Conservation (phyloP, 768 basidiomycete species). For the Rhizopogon vulgaris region DNA sequence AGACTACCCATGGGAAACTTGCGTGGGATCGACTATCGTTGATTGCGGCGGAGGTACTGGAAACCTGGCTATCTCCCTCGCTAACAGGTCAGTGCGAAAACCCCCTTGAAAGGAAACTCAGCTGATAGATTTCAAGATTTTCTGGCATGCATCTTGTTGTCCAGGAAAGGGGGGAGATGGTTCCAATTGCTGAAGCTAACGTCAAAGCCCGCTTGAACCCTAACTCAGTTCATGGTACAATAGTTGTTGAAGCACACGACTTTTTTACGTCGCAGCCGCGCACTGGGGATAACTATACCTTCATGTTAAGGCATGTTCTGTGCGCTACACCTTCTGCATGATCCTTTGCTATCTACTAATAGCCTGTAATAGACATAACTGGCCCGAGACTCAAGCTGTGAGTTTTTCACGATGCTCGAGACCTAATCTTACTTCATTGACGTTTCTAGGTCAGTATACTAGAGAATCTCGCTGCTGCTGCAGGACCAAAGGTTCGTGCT, state of each 20-base stretch:
- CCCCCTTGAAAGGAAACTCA: neutral
- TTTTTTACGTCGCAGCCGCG: slow-evolving; percentile 33
- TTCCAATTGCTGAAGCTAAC: neutral
- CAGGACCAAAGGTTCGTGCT: slow-evolving; percentile 1
- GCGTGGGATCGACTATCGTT: slow-evolving; percentile 31
- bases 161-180: slow-evolving; percentile 29
- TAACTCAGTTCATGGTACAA: slow-evolving; percentile 24
- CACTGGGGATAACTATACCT: neutral
- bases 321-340: neutral
- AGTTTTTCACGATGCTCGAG: neutral
- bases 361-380: slow-evolving; percentile 6
- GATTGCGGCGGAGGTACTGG: slow-evolving; percentile 38
- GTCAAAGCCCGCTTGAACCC: slow-evolving; percentile 26
- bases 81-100: slow-evolving; percentile 21
- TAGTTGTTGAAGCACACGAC: slow-evolving; percentile 33
- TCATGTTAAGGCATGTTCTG: slow-evolving; percentile 2
- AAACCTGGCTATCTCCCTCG: slow-evolving; percentile 34
- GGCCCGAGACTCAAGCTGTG: slow-evolving; percentile 8
- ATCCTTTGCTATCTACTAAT: neutral
- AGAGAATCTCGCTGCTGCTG: neutral
- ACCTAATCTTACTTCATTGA: neutral
- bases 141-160: slow-evolving; percentile 23
- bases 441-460: neutral
- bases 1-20: slow-evolving; percentile 34
- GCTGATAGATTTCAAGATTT: neutral